These are phyloP conservation scores for Neonectria punicea DNA, from an alignment of 2,329 filamentous ascomycete genomes.

Conservation along the genomic window DNA sequence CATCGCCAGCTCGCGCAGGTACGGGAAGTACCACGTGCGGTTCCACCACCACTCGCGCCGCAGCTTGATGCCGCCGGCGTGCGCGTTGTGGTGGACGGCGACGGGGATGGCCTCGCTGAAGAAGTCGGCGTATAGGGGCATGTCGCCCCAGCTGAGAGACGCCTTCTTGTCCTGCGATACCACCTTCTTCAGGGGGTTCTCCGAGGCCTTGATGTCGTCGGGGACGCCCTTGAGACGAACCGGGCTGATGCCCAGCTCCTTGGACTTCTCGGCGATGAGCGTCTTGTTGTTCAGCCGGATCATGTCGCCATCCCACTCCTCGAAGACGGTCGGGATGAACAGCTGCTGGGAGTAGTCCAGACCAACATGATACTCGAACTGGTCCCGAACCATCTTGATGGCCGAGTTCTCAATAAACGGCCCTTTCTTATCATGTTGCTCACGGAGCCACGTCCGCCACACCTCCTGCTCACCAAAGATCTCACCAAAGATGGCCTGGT, in stretches of 20 bases:
- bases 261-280: constrained; percentile 21
- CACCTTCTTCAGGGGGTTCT: constrained; percentile 16
- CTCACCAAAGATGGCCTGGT: constrained; percentile 44
- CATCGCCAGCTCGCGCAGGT: constrained; percentile 18
- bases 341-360: constrained; percentile 34
- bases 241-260: background rate
- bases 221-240: constrained; percentile 21
- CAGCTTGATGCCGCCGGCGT: constrained; percentile 24
- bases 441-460: constrained; percentile 19
- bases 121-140: constrained; percentile 33
- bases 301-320: constrained; percentile 35
- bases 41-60: constrained; percentile 33
- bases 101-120: constrained; percentile 35
- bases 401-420: background rate
- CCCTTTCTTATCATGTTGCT: background rate
- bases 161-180: background rate
- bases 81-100: constrained; percentile 35
- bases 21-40: constrained; percentile 36
- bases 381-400: background rate
- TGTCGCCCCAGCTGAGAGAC: constrained; percentile 31
- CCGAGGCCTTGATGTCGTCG: constrained; percentile 19
- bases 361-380: constrained; percentile 36
- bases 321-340: constrained; percentile 33
- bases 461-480: constrained; percentile 43
- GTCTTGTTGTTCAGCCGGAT: constrained; percentile 25